Percentiles rank a stretch among this genome's conserved stretches.
Evolutionary conservation across 164 flowering plant species (phyloP).

Genomic region (Vitis cinerea): DNA sequence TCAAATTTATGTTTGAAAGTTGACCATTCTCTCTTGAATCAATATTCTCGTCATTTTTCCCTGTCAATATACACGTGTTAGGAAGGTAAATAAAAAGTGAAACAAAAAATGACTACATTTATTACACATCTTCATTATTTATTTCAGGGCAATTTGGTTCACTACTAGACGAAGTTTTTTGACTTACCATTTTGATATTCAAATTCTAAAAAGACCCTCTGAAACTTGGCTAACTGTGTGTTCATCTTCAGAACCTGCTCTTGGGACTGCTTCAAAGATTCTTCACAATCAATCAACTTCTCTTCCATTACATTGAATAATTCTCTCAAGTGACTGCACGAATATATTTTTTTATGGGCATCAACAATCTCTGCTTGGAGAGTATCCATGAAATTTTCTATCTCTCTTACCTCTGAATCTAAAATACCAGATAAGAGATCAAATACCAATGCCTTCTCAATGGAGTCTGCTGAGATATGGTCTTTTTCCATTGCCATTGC

Average conservation of each 20-base stretch:
- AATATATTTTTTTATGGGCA: slow-evolving; percentile 42
- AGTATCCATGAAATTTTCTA: slow-evolving; percentile 47
- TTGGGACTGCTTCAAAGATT: slow-evolving; percentile 59
- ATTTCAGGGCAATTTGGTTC: neutral
- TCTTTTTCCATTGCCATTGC: slow-evolving; percentile 31
- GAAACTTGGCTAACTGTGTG: slow-evolving; percentile 58
- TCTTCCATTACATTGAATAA: slow-evolving; percentile 36
- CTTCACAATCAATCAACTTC: slow-evolving; percentile 62
- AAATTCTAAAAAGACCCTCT: slow-evolving; percentile 33
- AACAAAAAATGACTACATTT: neutral
- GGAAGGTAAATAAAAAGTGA: slow-evolving; percentile 3
- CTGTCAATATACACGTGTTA: slow-evolving; percentile 30
- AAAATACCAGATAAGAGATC: slow-evolving; percentile 66
- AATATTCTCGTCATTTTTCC: slow-evolving; percentile 26
- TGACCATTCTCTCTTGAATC: slow-evolving; percentile 28
- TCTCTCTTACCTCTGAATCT: slow-evolving; percentile 72
- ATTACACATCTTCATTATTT: neutral
- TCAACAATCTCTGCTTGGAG: slow-evolving; percentile 51
- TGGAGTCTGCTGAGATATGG: slow-evolving; percentile 26
- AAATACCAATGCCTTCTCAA: slow-evolving; percentile 60
- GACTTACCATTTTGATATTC: slow-evolving; percentile 44
- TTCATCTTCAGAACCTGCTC: slow-evolving; percentile 54
- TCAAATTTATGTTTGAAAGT: slow-evolving; percentile 26
- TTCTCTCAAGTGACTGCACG: slow-evolving; percentile 39
- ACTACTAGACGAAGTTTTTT: neutral